Evolutionary conservation across 495 filamentous ascomycete species (phyloP).

Genomic region (Alectoria sarmentosa): DNA sequence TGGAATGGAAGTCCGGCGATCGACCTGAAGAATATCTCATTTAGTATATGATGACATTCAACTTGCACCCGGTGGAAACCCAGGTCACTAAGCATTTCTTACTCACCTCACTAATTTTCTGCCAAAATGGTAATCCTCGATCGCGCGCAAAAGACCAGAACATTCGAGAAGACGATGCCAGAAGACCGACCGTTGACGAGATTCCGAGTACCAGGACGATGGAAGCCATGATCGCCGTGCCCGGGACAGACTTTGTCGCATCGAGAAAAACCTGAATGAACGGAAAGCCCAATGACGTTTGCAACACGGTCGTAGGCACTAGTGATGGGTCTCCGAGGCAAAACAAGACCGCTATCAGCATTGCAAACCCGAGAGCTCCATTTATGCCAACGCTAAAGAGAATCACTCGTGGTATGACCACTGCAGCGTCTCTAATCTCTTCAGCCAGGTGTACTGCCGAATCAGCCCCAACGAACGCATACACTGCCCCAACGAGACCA

Average conservation of each 20-base stretch:
- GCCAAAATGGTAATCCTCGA: neutral
- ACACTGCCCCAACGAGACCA: conserved; percentile 33
- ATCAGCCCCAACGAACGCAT: neutral
- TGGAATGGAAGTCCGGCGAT: neutral
- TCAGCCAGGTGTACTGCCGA: conserved; percentile 33
- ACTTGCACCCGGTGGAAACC: no score
- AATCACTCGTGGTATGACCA: conserved; percentile 32
- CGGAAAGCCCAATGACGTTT: conserved; percentile 29
- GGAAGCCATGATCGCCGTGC: conserved; percentile 28
- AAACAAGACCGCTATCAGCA: conserved; percentile 35
- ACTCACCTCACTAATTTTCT: neutral
- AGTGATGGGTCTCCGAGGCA: conserved; percentile 34
- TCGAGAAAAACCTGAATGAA: conserved; percentile 33
- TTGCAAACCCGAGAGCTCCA: conserved; percentile 36
- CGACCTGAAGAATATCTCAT: neutral
- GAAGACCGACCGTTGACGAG: neutral
- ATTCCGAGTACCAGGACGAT: neutral
- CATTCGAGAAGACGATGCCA: neutral
- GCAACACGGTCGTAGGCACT: conserved; percentile 23
- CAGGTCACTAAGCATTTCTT: no score
- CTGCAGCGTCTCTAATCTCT: conserved; percentile 36
- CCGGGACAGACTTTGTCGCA: conserved; percentile 28
- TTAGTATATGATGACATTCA: neutral
- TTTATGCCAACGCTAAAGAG: conserved; percentile 33
- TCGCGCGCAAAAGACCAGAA: neutral